Base-by-base conservation (phyloP, 1,139 yeast species). In the Magnusiomyces suaveolens region DNA sequence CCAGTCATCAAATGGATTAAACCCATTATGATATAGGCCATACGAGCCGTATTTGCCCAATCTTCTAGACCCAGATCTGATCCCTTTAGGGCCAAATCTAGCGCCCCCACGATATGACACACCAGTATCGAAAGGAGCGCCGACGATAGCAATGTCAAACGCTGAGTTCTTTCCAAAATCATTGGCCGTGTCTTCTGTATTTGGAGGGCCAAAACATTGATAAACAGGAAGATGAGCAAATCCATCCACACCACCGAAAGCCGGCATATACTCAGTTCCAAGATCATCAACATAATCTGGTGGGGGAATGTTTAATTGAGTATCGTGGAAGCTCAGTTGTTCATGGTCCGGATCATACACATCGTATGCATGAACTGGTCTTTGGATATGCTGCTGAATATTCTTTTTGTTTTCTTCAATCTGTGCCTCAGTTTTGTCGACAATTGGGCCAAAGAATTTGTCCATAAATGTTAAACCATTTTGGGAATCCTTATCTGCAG, bases 91-190 rank as follows among this genome's bases (percentile, higher is more conserved):
- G 0, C 94, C 94, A 67, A 85, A 85, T 57, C 94, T 70, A 1
- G 92, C 88, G 8, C 92, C 90, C 0, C 87, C 79, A 58, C 92
- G 72, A 65, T 81, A 84, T 0, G 88, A 78, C 0, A 81, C 80
- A 0, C 87, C 90, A 2, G 90, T 84, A 62, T 84, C 92, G 63
- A 84, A 84, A 0, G 92, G 92, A 6, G 83, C 86, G 1, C 92
- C 92, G 57, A 85, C 76, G 26, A 85, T 63, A 1, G 83, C 95
- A 56, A 85, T 76, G 63, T 85, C 94, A 61, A 76, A 84, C 20
- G 43, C 43, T 52, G 50, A 54, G 52, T 48, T 57, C 60, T 23
- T 56, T n/a, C n/a, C n/a, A n/a, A n/a, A n/a, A 50, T 33, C 59
- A 59, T n/a, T 18, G 21, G 63, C 54, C 50, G 6, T 10, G 20